A percentile compares a stretch with the other conserved stretches of the same genome.
Evolutionary conservation across 306 rosid genomes (phyloP).

Genomic region (Cicer yamashitae): DNA sequence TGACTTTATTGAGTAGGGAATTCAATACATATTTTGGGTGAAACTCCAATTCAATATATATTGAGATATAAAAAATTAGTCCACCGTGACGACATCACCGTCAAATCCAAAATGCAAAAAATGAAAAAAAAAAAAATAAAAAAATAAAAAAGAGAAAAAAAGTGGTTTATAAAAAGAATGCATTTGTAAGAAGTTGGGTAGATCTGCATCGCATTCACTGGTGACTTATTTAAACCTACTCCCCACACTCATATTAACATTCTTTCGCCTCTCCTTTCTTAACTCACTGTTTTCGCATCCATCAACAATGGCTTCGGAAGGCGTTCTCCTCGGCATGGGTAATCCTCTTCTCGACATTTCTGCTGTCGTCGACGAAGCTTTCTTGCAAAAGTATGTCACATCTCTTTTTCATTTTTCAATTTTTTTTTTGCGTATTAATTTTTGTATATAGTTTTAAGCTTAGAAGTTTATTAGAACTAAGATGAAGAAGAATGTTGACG

Average conservation of each 20-base stretch:
- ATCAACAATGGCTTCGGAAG: conserved; percentile 66
- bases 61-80: no score
- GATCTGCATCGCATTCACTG: conserved; percentile 42
- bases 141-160: not conserved
- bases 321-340: conserved; percentile 85
- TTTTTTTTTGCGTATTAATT: not conserved
- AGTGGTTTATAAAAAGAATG: conserved; percentile 17
- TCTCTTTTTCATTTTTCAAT: not conserved
- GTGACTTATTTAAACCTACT: conserved; percentile 10
- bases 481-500: not conserved
- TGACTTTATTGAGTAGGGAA: no score
- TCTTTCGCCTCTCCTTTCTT: not conserved
- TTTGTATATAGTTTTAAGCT: not conserved
- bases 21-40: no score
- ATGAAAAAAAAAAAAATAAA: not conserved
- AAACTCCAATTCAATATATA: no score
- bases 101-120: not conserved
- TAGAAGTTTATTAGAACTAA: not conserved
- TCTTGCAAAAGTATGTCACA: conserved; percentile 62
- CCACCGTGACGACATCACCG: not conserved
- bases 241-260: not conserved
- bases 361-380: conserved; percentile 70
- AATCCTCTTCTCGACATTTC: conserved; percentile 94
- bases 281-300: not conserved
- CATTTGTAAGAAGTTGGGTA: not conserved